Evolutionary conservation across 345 rosid species (phyloP), one percentile per base, ranked within the genome.

Genomic region (Passiflora organensis): DNA sequence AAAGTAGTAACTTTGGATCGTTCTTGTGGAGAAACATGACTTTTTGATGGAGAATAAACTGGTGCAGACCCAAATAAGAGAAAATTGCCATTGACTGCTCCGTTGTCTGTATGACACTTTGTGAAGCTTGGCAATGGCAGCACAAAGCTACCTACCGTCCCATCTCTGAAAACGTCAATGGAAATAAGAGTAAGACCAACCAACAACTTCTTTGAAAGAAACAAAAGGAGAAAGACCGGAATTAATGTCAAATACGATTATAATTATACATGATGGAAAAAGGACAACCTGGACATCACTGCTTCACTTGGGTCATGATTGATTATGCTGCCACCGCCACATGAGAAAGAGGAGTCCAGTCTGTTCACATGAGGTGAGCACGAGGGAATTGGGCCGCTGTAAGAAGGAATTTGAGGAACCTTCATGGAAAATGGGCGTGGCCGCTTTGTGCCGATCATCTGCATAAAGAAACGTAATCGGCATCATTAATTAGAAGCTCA

Each of bases 401-500:
- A 53, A 2, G 56, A 48, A 58, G 81, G 64, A 28, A 14, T 43
- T 6, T 32, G 68, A 43, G 60, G 56, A 48, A 46, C 60, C 23
- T 75, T 79, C 50, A 65, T n/a, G 1, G 66, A 20, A 23, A 70
- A 60, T 53, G 73, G 66, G 68, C 75, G 44, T 48, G 74, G 67
- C 58, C 82, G 67, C 65, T 86, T 86, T 19, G 56, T 28, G 51
- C 71, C 64, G 16, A 32, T 18, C 23, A 79, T 71, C 93, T 85
- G 53, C 32, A 37, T 2, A 13, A 21, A 28, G 34, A 28, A 28
- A 28, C n/a, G n/a, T n/a, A n/a, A n/a, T n/a, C 3, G 34, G 34
- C 34, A 28, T 28, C 34, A 28, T 3, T 8, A n/a, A 28, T 28
- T 8, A 28, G 8, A 8, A 28, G 34, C n/a, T n/a, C n/a, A n/a